Evolutionary conservation across 306 rosid species (phyloP).

Genomic region (Phaseolus lunatus): DNA sequence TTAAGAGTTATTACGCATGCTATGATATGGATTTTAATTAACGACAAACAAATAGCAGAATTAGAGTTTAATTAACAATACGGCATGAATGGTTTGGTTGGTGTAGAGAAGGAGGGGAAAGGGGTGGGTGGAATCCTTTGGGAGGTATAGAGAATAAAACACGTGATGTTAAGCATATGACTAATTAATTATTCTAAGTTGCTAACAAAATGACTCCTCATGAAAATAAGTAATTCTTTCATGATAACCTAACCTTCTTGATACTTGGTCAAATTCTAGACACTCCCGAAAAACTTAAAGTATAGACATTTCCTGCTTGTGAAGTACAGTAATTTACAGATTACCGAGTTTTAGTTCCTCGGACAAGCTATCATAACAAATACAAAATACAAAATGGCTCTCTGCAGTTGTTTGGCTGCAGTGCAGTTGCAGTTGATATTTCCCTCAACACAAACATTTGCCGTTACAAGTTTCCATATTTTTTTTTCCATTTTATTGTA

Average conservation of each 20-base stretch:
- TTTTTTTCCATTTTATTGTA: constrained; percentile 27
- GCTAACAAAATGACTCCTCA: neutral
- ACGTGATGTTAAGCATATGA: neutral
- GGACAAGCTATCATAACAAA: constrained; percentile 46
- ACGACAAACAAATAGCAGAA: too few species aligned
- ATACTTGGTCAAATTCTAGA: constrained; percentile 3
- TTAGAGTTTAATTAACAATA: too few species aligned
- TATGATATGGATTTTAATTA: too few species aligned
- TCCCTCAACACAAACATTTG: constrained; percentile 42
- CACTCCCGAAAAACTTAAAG: neutral
- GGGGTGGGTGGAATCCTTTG: neutral
- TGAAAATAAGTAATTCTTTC: neutral
- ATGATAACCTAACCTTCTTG: neutral
- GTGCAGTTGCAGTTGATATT: constrained; percentile 55
- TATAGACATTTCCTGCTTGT: constrained; percentile 1
- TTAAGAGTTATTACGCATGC: too few species aligned
- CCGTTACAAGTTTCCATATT: constrained; percentile 41
- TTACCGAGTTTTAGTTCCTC: constrained; percentile 41
- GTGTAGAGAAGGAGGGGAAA: neutral
- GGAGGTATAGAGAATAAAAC: neutral
- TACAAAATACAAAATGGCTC: constrained; percentile 72
- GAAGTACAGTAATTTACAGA: constrained; percentile 41
- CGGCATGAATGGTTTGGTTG: neutral
- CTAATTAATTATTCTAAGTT: neutral
- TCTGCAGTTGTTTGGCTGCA: constrained; percentile 57